phyloP scores from a whole-genome alignment of 2,329 filamentous ascomycete species.

The Epichloe festucae region DNA sequence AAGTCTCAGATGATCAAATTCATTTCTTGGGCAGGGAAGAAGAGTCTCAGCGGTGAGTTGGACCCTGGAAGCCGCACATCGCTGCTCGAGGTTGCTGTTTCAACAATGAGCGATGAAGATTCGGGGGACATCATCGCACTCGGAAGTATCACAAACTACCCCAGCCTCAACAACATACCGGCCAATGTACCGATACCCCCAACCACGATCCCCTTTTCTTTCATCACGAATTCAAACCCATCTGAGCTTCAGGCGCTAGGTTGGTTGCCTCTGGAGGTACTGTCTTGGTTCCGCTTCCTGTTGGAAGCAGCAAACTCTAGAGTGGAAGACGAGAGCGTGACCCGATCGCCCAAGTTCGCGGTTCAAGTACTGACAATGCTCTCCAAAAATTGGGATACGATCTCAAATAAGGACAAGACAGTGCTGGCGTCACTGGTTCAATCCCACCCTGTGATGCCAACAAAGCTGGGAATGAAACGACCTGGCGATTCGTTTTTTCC shows the following conservation, averaged over 20 bases:
- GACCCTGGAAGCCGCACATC: constrained; percentile 53
- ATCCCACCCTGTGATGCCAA: constrained; percentile 67
- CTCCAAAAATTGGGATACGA: constrained; percentile 82
- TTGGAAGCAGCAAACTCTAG: constrained; percentile 52
- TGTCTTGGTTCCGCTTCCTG: constrained; percentile 75
- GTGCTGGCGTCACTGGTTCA: constrained; percentile 53
- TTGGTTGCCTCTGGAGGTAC: constrained; percentile 74
- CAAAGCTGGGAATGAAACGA: constrained; percentile 77
- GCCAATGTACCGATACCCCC: constrained; percentile 69
- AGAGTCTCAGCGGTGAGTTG: constrained; percentile 58
- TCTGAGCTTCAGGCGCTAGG: constrained; percentile 66
- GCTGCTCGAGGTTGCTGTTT: constrained; percentile 70
- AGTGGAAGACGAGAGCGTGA: constrained; percentile 54
- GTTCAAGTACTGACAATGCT: constrained; percentile 63
- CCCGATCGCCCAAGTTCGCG: constrained; percentile 59
- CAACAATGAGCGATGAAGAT: constrained; percentile 48
- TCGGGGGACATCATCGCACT: constrained; percentile 68
- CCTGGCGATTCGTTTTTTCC: constrained; percentile 84
- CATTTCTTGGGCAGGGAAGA: constrained; percentile 68
- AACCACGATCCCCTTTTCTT: constrained; percentile 71
- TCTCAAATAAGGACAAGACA: constrained; percentile 52
- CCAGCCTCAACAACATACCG: constrained; percentile 67
- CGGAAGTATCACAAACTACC: constrained; percentile 59
- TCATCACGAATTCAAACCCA: constrained; percentile 56
- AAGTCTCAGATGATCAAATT: constrained; percentile 71